phyloP scores from a whole-genome alignment of 2,329 filamentous ascomycete genomes.

The Exserohilum turcica region DNA sequence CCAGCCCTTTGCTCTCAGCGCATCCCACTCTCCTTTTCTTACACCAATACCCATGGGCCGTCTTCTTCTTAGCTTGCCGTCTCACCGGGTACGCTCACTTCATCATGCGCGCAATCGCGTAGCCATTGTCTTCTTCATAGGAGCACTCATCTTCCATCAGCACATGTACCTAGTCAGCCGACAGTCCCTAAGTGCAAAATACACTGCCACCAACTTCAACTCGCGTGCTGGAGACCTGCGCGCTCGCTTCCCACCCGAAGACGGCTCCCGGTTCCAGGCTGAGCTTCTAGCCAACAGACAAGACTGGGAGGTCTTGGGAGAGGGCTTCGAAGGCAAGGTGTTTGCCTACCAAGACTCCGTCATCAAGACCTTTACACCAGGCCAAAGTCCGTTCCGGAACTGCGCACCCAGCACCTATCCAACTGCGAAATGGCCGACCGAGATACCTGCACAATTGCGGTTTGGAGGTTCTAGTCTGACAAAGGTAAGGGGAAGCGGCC shows the following conservation, averaged over 20 bases:
- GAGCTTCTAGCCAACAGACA: constrained; percentile 26
- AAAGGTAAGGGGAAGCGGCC: not conserved
- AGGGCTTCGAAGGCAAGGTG: constrained; percentile 34
- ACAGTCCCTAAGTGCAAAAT: constrained; percentile 28
- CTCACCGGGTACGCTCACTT: constrained; percentile 11
- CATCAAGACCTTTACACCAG: constrained; percentile 36
- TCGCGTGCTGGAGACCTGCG: not conserved
- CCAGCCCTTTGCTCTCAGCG: not conserved
- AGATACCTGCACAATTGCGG: constrained; percentile 33
- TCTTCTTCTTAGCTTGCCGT: constrained; percentile 5
- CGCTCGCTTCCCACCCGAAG: constrained; percentile 4
- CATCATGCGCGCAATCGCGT: constrained; percentile 19
- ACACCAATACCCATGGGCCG: constrained; percentile 13
- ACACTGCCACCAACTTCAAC: constrained; percentile 24
- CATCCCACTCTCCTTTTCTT: not conserved
- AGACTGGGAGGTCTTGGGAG: constrained; percentile 26
- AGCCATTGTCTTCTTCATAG: constrained; percentile 18
- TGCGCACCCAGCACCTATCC: constrained; percentile 19
- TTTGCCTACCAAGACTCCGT: constrained; percentile 27
- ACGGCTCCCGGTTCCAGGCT: constrained; percentile 18
- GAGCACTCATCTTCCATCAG: constrained; percentile 25
- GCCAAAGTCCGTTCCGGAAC: constrained; percentile 33
- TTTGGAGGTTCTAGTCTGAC: constrained; percentile 18
- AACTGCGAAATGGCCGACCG: constrained; percentile 29
- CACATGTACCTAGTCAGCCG: constrained; percentile 24